phyloP scores from a whole-genome alignment of 2,329 filamentous ascomycete species.

The Aspergillus niger region DNA sequence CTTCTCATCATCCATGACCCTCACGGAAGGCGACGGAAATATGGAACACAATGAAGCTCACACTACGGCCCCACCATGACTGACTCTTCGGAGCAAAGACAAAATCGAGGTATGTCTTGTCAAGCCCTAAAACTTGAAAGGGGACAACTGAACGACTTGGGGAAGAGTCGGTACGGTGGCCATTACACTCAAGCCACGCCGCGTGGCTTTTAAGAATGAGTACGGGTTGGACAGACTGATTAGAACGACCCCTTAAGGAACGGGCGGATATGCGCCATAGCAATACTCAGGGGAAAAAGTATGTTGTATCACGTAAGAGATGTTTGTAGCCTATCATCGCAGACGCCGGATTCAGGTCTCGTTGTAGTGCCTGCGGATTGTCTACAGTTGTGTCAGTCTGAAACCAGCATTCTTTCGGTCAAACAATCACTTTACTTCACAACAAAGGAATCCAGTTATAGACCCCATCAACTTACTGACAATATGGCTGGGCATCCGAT shows the following conservation, averaged over 20 bases:
- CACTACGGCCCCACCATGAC: neutral
- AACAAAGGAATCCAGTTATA: neutral
- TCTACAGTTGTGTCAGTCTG: neutral
- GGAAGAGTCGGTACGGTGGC: neutral
- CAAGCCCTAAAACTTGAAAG: neutral
- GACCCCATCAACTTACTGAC: neutral
- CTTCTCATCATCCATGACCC: neutral
- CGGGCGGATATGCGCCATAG: neutral
- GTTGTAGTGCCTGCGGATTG: neutral
- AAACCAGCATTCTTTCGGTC: neutral
- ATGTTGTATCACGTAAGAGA: neutral
- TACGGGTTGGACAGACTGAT: neutral
- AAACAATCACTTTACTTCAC: neutral
- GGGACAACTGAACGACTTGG: neutral
- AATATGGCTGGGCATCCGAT: no score
- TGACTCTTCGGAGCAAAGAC: neutral
- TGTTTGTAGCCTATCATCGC: neutral
- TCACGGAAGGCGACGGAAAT: constrained; percentile 1
- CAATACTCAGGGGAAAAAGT: neutral
- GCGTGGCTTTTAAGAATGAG: neutral
- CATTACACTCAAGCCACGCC: neutral
- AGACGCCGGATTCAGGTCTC: neutral
- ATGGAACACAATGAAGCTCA: neutral
- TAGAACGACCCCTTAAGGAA: neutral
- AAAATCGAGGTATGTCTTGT: neutral